A percentile compares a stretch with the other conserved stretches of the same genome.
These are phyloP conservation scores for Candida albicans DNA, from an alignment of 1,139 yeast genomes.

Conservation along the genomic window DNA sequence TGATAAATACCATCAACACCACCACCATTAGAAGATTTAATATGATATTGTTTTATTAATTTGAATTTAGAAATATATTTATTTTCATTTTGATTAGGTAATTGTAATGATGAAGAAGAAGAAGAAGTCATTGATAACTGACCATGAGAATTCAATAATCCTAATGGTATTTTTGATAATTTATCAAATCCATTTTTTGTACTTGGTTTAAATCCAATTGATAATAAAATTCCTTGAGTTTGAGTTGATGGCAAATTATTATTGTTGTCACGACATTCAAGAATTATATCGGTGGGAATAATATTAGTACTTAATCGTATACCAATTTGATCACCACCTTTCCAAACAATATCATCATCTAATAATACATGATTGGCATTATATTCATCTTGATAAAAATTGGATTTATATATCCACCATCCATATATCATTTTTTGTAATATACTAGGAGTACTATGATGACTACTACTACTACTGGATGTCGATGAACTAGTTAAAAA, in stretches of 20 bases:
- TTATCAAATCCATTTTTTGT: constrained; percentile 10
- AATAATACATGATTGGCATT: constrained; percentile 43
- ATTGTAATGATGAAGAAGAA: neutral
- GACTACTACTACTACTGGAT: neutral
- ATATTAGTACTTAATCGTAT: constrained; percentile 34
- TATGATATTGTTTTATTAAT: constrained; percentile 29
- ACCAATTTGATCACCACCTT: constrained; percentile 39
- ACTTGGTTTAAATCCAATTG: constrained; percentile 35
- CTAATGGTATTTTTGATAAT: constrained; percentile 2
- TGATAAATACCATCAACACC: constrained; percentile 22
- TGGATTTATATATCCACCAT: constrained; percentile 39
- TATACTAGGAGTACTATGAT: constrained; percentile 15
- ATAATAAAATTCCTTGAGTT: constrained; percentile 12
- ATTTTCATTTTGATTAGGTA: constrained; percentile 13
- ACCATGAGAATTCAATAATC: too few relatives aligned
- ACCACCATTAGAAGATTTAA: constrained; percentile 8
- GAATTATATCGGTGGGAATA: constrained; percentile 37
- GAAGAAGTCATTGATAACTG: too few relatives aligned
- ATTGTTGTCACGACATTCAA: constrained; percentile 17
- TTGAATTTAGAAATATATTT: constrained; percentile 28
- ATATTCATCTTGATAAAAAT: constrained; percentile 22
- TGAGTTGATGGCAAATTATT: neutral
- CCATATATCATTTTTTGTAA: constrained; percentile 35
- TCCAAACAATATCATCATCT: constrained; percentile 39
- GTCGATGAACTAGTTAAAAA: constrained; percentile 30